Conservation (phyloP, 2,329 filamentous ascomycete genomes). For the Colletotrichum sp. region DNA sequence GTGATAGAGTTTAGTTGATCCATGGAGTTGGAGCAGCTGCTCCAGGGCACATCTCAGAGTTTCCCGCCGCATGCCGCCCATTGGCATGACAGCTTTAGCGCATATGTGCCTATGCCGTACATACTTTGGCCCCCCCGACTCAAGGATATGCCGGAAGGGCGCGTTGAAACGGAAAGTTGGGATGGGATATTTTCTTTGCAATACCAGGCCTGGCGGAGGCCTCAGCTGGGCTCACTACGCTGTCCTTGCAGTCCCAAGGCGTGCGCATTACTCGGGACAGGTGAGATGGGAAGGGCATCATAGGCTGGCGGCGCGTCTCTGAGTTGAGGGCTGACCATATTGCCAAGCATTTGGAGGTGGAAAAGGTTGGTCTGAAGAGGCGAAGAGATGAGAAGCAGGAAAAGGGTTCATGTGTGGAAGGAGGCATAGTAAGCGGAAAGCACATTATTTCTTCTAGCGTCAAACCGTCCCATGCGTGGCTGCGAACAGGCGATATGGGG, state of each 20-base stretch:
- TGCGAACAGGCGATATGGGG: constrained; percentile 8
- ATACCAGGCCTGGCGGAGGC: not conserved
- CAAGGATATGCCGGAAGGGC: not conserved
- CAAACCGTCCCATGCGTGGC: constrained; percentile 3
- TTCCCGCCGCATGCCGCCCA: not conserved
- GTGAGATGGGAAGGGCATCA: not conserved
- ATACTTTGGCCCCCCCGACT: not conserved
- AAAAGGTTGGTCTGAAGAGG: not conserved
- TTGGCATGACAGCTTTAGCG: not conserved
- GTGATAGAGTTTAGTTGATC: not conserved
- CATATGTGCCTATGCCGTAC: not conserved
- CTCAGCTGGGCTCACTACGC: not conserved
- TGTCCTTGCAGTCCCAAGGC: not conserved
- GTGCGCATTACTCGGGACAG: not conserved
- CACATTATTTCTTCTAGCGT: not conserved
- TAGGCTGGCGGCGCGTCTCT: not conserved
- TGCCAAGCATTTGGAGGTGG: not conserved
- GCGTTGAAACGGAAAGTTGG: not conserved
- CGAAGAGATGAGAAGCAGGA: not conserved
- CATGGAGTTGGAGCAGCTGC: not conserved
- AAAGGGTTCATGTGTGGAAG: not conserved
- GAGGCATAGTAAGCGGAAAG: not conserved
- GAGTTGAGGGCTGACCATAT: not conserved
- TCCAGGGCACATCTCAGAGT: not conserved
- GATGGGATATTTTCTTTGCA: not conserved